Base-by-base conservation (phyloP, 2,329 filamentous ascomycete species). In the Fusarium oxysporum region DNA sequence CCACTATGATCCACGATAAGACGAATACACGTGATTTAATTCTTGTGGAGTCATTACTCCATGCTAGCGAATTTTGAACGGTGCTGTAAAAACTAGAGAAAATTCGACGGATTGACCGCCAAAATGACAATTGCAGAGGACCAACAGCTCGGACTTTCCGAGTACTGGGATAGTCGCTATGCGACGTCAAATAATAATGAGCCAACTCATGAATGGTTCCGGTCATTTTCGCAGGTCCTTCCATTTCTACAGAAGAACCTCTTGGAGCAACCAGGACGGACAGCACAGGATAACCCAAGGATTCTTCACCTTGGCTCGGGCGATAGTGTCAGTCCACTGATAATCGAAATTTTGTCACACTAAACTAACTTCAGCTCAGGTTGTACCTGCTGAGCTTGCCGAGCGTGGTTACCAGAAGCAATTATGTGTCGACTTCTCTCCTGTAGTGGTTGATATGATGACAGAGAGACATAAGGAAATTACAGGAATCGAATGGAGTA, bases 261-360 rank as follows among this genome's bases (percentile, higher is more conserved):
- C 16, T 25, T 61, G 4, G 30, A 56, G 1, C 38, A 61, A 19
- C 11, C 58, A 21, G 38, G 58, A 35, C 58, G 48, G 11, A 56
- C 58, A 30, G 37, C 58, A 6, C 30, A 35, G 1, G 38, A 44
- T 13, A 21, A 44, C 11, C 58, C 58, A 8, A 56, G 11, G n/a
- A 30, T 55, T 17, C 48, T 61, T 35, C 58, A 61, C 10, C 23
- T 61, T 16, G 58, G 48, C 5, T 61, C 58, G 1, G 58, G 48
- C 8, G 58, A 61, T 5, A 61, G 58, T 12, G 58, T 44, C 10
- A 33, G 57, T 28, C 6, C 2, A 7, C 3, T 10, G 6, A 11
- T 10, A 1, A 6, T 6, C 2, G 1, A 33, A 21, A 6, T 3
- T 21, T 12, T 0, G 2, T 2, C 35, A 17, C 6, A 1, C 6